A percentile compares a stretch with the other conserved stretches of the same genome.
Evolutionary conservation across 2,329 filamentous ascomycete genomes (phyloP).

Genomic region (Colletotrichum camelliae): DNA sequence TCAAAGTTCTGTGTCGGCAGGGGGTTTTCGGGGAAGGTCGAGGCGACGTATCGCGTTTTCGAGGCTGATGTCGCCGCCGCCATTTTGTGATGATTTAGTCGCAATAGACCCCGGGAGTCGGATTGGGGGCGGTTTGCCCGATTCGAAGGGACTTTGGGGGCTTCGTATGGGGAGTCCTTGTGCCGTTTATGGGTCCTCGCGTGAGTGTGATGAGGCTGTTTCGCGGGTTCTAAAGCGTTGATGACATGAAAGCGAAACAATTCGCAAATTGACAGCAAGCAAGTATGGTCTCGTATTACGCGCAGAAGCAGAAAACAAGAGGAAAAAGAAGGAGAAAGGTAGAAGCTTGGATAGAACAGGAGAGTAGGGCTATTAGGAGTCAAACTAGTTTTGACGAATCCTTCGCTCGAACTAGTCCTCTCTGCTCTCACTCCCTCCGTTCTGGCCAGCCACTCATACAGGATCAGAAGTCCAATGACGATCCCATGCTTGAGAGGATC

Average conservation of each 20-base stretch:
- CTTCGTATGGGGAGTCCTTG: not conserved
- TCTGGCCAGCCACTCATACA: not conserved
- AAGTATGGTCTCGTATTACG: not conserved
- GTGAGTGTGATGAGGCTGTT: not conserved
- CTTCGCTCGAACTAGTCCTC: not conserved
- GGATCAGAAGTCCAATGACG: not conserved
- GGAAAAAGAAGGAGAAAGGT: not conserved
- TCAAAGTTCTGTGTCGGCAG: conserved; percentile 28
- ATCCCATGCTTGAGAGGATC: not conserved
- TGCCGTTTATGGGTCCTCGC: not conserved
- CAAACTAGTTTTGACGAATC: not conserved
- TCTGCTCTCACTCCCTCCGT: not conserved
- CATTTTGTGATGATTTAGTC: not conserved
- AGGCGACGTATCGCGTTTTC: conserved; percentile 15
- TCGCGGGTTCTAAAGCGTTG: not conserved
- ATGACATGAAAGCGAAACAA: not conserved
- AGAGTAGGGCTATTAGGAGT: not conserved
- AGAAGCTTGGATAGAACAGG: not conserved
- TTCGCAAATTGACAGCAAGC: not conserved
- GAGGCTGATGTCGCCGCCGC: not conserved
- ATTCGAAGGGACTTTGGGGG: not conserved
- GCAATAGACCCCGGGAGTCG: not conserved
- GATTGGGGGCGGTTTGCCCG: not conserved
- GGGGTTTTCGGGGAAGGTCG: conserved; percentile 21
- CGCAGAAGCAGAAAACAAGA: not conserved